Evolutionary conservation across 108 stramenopile species (phyloP).

Genomic region (Schizochytrium sp.): DNA sequence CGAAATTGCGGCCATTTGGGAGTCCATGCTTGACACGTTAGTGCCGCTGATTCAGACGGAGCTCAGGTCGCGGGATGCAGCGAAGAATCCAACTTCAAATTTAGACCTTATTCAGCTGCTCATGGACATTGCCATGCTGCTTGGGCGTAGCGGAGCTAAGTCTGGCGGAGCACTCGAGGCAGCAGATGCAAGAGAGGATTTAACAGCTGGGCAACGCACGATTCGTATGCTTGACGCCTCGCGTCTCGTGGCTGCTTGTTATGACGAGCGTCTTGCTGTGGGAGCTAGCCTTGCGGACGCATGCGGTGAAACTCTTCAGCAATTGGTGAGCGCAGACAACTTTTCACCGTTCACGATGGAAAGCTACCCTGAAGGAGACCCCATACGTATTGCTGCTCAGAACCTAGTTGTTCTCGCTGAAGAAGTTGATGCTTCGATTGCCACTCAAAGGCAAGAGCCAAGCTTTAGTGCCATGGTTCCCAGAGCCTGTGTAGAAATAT

Average conservation of each 20-base stretch:
- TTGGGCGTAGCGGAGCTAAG: constrained; percentile 17
- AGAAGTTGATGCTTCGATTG: background rate
- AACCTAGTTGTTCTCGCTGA: background rate
- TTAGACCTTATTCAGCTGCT: background rate
- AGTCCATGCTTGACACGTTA: constrained; percentile 1
- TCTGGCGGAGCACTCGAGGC: background rate
- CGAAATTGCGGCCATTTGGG: constrained; percentile 26
- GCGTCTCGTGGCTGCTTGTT: background rate
- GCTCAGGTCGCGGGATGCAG: background rate
- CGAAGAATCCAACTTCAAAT: constrained; percentile 38
- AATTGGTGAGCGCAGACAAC: constrained; percentile 5
- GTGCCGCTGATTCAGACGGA: background rate
- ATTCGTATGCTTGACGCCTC: constrained; percentile 18
- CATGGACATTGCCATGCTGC: background rate
- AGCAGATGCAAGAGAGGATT: background rate
- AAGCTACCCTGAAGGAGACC: background rate
- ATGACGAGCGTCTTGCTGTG: constrained; percentile 9
- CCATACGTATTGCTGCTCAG: background rate
- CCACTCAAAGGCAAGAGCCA: background rate
- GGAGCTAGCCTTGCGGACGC: background rate
- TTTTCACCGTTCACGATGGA: background rate
- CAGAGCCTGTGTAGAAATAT: background rate
- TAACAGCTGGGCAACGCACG: background rate
- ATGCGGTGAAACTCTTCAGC: constrained; percentile 12
- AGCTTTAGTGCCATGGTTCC: constrained; percentile 41